A percentile compares a stretch with the other conserved stretches of the same genome.
Evolutionary conservation across 345 rosid genomes (phyloP).

Genomic region (Tarenaya hassleriana): DNA sequence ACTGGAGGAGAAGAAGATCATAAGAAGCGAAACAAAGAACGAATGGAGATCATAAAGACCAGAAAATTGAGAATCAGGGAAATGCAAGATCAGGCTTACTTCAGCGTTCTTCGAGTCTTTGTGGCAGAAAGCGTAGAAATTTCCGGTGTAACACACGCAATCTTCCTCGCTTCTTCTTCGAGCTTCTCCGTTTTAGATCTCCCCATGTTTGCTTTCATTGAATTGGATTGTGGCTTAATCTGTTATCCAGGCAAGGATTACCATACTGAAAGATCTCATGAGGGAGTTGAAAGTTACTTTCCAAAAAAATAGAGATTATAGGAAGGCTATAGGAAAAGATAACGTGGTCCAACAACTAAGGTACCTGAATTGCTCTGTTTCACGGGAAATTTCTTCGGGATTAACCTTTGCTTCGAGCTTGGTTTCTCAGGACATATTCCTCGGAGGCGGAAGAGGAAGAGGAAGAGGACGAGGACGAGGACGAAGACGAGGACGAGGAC

Average conservation of each 20-base stretch:
- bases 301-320: neutral
- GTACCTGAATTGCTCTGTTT: conserved; percentile 11
- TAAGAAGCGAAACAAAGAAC: neutral
- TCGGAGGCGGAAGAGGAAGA: neutral
- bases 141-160: conserved; percentile 8
- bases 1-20: conserved; percentile 8
- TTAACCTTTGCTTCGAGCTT: neutral
- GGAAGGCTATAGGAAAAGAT: neutral
- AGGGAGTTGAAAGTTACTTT: neutral
- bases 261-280: conserved; percentile 5
- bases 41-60: conserved; percentile 11
- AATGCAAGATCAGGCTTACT: conserved; percentile 5
- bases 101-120: conserved; percentile 14
- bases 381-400: neutral
- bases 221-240: conserved; percentile 1
- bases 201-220: conserved; percentile 2
- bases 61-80: neutral
- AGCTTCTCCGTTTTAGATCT: too few relatives aligned
- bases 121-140: neutral
- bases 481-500: neutral
- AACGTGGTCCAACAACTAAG: neutral
- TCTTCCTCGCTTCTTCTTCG: neutral
- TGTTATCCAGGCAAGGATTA: conserved; percentile 14
- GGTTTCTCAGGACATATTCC: conserved; percentile 11
- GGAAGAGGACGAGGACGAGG: conserved; percentile 3